phyloP scores from a whole-genome alignment of 164 flowering plant genomes.

The Aristolochia californica region DNA sequence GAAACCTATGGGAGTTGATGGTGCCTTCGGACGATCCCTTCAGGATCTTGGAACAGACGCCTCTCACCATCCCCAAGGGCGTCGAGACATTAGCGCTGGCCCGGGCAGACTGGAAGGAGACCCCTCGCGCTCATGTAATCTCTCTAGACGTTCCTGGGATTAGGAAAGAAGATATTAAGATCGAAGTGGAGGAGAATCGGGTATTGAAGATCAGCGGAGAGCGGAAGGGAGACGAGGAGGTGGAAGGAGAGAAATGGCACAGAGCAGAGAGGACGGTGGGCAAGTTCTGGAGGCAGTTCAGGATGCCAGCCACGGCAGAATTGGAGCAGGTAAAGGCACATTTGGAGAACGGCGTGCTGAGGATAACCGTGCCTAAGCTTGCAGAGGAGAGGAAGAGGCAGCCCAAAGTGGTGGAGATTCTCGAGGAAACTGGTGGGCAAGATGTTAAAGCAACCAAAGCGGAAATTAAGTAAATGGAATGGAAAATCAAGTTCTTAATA shows the following conservation, averaged over 20 bases:
- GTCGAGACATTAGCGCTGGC: conserved; percentile 24
- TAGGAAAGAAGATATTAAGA: conserved; percentile 38
- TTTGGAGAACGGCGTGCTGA: conserved; percentile 40
- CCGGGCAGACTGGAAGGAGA: conserved; percentile 45
- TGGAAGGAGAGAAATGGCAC: conserved; percentile 38
- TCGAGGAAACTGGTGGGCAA: conserved; percentile 7
- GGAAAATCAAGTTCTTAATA: too few species aligned
- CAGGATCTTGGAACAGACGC: conserved; percentile 32
- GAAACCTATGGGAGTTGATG: conserved; percentile 23
- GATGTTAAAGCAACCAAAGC: conserved; percentile 11
- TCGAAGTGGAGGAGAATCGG: conserved; percentile 41
- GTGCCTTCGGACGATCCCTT: conserved; percentile 34
- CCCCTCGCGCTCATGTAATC: conserved; percentile 24
- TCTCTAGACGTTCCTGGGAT: conserved; percentile 33
- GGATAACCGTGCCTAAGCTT: conserved; percentile 27
- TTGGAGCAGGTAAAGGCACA: conserved; percentile 30
- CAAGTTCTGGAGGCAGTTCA: conserved; percentile 44
- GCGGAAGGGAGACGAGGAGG: conserved; percentile 21
- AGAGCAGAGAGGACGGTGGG: conserved; percentile 30
- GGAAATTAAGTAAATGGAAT: too few species aligned
- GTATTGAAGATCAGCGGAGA: conserved; percentile 43
- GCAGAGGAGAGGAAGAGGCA: conserved; percentile 25
- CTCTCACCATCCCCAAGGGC: conserved; percentile 22
- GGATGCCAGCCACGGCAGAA: conserved; percentile 31
- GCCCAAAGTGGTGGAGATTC: conserved; percentile 22